Conservation (phyloP, 768 basidiomycete genomes). For the Leccinum boreale region DNA sequence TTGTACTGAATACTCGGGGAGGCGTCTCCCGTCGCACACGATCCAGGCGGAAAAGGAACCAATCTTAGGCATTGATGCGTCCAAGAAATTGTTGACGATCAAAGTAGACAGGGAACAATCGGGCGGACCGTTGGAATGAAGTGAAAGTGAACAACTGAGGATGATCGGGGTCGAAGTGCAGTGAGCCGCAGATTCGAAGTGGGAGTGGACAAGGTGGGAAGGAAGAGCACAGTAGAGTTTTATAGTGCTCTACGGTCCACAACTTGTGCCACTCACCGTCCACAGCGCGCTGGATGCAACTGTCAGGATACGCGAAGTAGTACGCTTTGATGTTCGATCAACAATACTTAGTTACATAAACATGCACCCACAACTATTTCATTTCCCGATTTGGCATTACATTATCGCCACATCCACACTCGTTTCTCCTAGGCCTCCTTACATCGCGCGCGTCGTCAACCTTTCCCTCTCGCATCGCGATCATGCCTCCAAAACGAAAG, state of each 20-base stretch:
- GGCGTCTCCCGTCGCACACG: constrained; percentile 42
- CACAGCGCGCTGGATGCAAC: not conserved
- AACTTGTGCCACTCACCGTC: too few species aligned
- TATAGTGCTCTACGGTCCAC: not conserved
- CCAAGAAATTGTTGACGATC: not conserved
- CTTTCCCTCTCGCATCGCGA: not conserved
- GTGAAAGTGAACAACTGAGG: not conserved
- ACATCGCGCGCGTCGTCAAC: not conserved
- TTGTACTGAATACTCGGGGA: constrained; percentile 57
- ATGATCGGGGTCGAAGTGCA: not conserved
- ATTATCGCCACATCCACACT: not conserved
- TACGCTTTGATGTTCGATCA: constrained; percentile 2
- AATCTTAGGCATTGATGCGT: constrained; percentile 39
- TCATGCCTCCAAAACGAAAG: constrained; percentile 31
- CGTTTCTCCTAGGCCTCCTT: not conserved
- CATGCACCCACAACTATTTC: not conserved
- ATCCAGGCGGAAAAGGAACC: constrained; percentile 73
- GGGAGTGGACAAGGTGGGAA: not conserved
- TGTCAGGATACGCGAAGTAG: not conserved
- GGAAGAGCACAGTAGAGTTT: not conserved
- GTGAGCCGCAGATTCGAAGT: not conserved
- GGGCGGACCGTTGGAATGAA: not conserved
- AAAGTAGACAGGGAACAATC: not conserved
- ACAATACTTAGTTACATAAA: not conserved
- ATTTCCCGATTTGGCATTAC: not conserved